These are phyloP conservation scores for Zizania latifolia DNA, from an alignment of 176 grass and related monocot genomes.

Conservation along the genomic window DNA sequence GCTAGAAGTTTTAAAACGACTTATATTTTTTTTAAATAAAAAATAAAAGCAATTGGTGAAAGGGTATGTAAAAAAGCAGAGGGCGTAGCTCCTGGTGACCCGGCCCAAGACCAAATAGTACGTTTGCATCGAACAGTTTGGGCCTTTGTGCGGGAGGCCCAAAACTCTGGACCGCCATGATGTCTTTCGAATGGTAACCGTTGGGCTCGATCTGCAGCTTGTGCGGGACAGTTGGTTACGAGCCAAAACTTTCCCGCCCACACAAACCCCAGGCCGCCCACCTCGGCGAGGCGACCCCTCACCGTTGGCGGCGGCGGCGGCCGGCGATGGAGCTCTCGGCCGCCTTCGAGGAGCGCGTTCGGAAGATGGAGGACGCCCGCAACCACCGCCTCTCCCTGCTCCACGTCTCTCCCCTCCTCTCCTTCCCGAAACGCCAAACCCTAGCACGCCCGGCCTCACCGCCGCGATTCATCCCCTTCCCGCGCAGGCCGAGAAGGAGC, in stretches of 20 bases:
- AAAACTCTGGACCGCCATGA: too few relatives aligned
- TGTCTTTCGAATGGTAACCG: too few relatives aligned
- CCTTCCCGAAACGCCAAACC: constrained; percentile 3
- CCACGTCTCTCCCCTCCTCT: constrained; percentile 23
- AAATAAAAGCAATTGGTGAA: too few relatives aligned
- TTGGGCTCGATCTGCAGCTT: not conserved
- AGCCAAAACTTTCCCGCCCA: constrained; percentile 10
- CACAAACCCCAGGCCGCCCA: not conserved
- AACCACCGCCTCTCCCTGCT: constrained; percentile 65
- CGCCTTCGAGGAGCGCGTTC: constrained; percentile 73
- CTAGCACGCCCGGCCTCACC: not conserved
- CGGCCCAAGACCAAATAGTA: too few relatives aligned
- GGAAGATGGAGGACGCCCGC: constrained; percentile 72
- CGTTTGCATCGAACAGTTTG: too few relatives aligned
- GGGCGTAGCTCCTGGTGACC: too few relatives aligned
- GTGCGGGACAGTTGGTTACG: not conserved
- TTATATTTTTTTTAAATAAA: too few relatives aligned
- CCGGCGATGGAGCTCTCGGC: constrained; percentile 54
- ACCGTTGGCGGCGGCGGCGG: not conserved
- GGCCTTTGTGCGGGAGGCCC: too few relatives aligned
- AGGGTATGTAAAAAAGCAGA: too few relatives aligned
- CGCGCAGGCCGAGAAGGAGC: constrained; percentile 68
- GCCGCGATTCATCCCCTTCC: not conserved
- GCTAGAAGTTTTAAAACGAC: too few relatives aligned
- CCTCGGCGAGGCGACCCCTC: not conserved